Percentiles rank a stretch among this genome's conserved stretches.
phyloP scores from a whole-genome alignment of 23 red algal genomes.

The Gracilariopsis chorda region DNA sequence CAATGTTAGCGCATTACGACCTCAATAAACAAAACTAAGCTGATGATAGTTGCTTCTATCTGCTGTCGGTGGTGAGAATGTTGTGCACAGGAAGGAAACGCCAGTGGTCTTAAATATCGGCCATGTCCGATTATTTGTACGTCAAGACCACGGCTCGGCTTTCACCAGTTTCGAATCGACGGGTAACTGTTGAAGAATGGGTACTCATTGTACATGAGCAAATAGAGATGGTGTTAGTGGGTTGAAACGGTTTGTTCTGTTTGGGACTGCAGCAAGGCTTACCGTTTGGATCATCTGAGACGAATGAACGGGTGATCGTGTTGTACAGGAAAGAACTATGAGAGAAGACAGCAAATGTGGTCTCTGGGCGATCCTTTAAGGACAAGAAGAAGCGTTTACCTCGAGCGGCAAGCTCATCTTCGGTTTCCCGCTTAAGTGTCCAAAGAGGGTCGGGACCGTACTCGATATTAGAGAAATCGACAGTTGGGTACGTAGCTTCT shows the following conservation, averaged over 20 bases:
- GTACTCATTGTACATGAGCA: background rate
- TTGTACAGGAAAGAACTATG: slow-evolving; percentile 72
- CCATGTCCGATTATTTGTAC: background rate
- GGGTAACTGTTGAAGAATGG: slow-evolving; percentile 1
- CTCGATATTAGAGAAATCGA: slow-evolving; percentile 39
- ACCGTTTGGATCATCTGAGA: slow-evolving; percentile 36
- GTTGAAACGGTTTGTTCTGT: background rate
- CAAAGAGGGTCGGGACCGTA: slow-evolving; percentile 40
- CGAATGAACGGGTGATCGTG: slow-evolving; percentile 34
- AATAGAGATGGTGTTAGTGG: background rate
- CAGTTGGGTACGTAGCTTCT: slow-evolving; percentile 38
- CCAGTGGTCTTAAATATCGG: too few species aligned
- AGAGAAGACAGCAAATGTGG: slow-evolving; percentile 25
- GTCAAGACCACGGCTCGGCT: slow-evolving; percentile 43
- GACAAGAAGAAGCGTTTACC: slow-evolving; percentile 40
- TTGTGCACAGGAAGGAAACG: too few species aligned
- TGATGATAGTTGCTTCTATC: too few species aligned
- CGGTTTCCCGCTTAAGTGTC: slow-evolving; percentile 36
- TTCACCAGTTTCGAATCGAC: slow-evolving; percentile 58
- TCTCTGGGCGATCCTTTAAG: slow-evolving; percentile 49
- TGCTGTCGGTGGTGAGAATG: too few species aligned
- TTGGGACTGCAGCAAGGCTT: slow-evolving; percentile 15
- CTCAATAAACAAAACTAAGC: too few species aligned
- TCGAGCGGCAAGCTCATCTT: slow-evolving; percentile 39
- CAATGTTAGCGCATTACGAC: background rate